Evolutionary conservation across 148 eudicot species (phyloP).

Genomic region (Rhododendron ovatum): DNA sequence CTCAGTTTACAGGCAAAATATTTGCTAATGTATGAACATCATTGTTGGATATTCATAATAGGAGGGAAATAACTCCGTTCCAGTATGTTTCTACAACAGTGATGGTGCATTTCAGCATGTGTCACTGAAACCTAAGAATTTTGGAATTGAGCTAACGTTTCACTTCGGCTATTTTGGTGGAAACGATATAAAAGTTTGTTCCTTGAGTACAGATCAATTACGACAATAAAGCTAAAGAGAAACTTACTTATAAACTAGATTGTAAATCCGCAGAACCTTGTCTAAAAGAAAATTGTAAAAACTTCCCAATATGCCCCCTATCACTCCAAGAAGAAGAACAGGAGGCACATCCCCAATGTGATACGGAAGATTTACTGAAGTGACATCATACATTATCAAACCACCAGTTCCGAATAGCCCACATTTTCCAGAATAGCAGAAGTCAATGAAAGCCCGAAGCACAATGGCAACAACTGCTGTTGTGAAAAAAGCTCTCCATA

Average conservation of each 20-base stretch:
- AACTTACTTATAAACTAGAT: slow-evolving; percentile 61
- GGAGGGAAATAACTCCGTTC: not conserved
- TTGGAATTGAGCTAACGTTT: not conserved
- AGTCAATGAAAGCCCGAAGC: slow-evolving; percentile 79
- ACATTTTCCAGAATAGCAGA: slow-evolving; percentile 79
- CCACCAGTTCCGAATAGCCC: slow-evolving; percentile 97
- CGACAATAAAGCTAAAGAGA: not conserved
- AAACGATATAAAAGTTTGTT: not conserved
- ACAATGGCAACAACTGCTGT: slow-evolving; percentile 83
- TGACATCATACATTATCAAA: slow-evolving; percentile 87
- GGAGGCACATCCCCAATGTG: slow-evolving; percentile 72
- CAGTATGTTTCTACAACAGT: not conserved
- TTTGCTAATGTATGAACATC: not conserved
- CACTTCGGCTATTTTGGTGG: not conserved
- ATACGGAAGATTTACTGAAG: slow-evolving; percentile 51
- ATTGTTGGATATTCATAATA: not conserved
- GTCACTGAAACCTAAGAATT: not conserved
- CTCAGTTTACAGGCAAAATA: not conserved
- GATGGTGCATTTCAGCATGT: not conserved
- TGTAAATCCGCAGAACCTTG: slow-evolving; percentile 65
- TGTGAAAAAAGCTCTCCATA: slow-evolving; percentile 94
- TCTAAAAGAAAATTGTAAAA: slow-evolving; percentile 60
- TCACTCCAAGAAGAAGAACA: slow-evolving; percentile 69
- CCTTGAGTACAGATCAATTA: not conserved
- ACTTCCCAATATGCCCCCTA: slow-evolving; percentile 80